Conservation (phyloP, 495 filamentous ascomycete species). For the Cairneyella variabilis region DNA sequence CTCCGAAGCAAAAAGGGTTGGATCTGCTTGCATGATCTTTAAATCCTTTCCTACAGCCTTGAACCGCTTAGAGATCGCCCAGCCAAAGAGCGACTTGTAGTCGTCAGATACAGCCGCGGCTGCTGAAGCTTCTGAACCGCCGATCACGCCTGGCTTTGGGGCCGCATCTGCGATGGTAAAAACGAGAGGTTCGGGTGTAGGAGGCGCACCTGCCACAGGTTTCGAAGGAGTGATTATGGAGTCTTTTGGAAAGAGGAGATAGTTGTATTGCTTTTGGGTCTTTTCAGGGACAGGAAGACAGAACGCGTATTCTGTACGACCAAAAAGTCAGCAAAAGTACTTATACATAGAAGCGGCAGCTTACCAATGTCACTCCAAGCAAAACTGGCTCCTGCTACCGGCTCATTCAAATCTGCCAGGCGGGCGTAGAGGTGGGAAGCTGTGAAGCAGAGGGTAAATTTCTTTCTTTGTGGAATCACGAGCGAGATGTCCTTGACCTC, state of each 20-base stretch:
- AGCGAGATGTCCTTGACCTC: slow-evolving; percentile 72
- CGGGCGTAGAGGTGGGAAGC: slow-evolving; percentile 63
- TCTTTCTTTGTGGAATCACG: slow-evolving; percentile 84
- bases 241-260: slow-evolving; percentile 76
- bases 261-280: slow-evolving; percentile 81
- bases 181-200: slow-evolving; percentile 64
- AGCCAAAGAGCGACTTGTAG: slow-evolving; percentile 59
- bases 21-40: slow-evolving; percentile 62
- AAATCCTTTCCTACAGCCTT: slow-evolving; percentile 48
- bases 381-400: slow-evolving; percentile 64
- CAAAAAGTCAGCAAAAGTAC: slow-evolving; percentile 22
- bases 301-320: slow-evolving; percentile 67
- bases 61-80: slow-evolving; percentile 59
- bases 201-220: slow-evolving; percentile 29
- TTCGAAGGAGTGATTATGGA: slow-evolving; percentile 43
- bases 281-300: slow-evolving; percentile 92
- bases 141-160: slow-evolving; percentile 58
- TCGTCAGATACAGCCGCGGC: slow-evolving; percentile 53
- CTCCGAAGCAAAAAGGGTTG: slow-evolving; percentile 72
- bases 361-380: slow-evolving; percentile 71
- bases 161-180: slow-evolving; percentile 76
- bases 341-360: slow-evolving; percentile 1
- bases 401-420: slow-evolving; percentile 56
- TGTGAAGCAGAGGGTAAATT: slow-evolving; percentile 76
- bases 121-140: slow-evolving; percentile 36